Base-by-base conservation (phyloP, 805 yeast species). In the Teunomyces aglyptinius region DNA sequence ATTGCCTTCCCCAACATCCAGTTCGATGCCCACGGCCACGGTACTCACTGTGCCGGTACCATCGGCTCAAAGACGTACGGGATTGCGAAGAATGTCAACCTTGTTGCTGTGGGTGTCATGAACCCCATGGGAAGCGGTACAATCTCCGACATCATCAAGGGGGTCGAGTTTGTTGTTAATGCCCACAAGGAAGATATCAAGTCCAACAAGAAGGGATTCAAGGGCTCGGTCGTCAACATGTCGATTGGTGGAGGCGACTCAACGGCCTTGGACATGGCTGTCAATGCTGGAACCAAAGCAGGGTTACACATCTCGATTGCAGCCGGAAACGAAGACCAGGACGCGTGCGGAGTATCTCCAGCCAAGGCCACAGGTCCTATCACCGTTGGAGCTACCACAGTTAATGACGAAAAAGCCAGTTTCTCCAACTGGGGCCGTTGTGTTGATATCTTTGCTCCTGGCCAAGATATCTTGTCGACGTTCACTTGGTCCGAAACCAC, bases 361-460 rank as follows among this genome's bases (percentile, higher is more conserved):
- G 96, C 97, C 40, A 77, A 90, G 46, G 91, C 95, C 40, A 84
- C 77, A 53, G 78, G 78, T 47, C 89, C 96, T 38, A 80, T 92
- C 59, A 89, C 97, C 40, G 98, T 92, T 43, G 99, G 97, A 66
- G 98, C 99, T 18, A 85, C 96, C 10, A 86, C 95, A 47, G 77
- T 87, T 57, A 80, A 86, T 44, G 98, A 94, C 64, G 75, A 82
- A 45, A 89, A 96, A 76, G 98, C 99, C 19, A 84, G 85, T 70
- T 94, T 94, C 78, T 89, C 97, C 46, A 94, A 92, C 78, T 90
- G 80, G 69, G 99, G 99, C 66, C 80, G 78, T 63, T 92, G 99
- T 77, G 97, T 94, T 48, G 97, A 92, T 63, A 85, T 92, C 54
- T 92, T 89, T 64, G 99, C 96, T 24, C 99, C 99, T 19, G 99